These are phyloP conservation scores for Ustilago crameri DNA, from an alignment of 1,284 basidiomycete genomes.

Conservation along the genomic window DNA sequence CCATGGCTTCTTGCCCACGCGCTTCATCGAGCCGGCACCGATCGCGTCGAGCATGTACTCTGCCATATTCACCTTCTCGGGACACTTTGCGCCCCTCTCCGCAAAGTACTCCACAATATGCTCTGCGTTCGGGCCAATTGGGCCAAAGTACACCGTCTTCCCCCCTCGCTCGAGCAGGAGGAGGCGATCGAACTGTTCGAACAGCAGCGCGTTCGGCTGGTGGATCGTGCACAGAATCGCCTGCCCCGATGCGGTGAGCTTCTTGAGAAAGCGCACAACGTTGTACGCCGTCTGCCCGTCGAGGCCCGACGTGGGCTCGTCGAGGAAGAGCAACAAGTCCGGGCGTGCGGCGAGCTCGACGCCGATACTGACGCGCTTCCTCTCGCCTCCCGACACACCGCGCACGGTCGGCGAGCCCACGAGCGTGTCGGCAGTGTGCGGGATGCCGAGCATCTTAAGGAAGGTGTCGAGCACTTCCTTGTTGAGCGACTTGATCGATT, in stretches of 20 bases:
- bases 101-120: conserved; percentile 46
- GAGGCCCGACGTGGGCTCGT: conserved; percentile 52
- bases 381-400: conserved; percentile 70
- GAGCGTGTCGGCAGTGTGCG: conserved; percentile 53
- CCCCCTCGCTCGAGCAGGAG: conserved; percentile 42
- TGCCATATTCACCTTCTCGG: conserved; percentile 71
- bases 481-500: conserved; percentile 30
- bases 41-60: conserved; percentile 70
- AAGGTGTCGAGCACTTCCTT: conserved; percentile 63
- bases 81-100: conserved; percentile 64
- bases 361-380: conserved; percentile 63
- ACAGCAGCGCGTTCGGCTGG: conserved; percentile 49
- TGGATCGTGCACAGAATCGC: conserved; percentile 54
- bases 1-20: conserved; percentile 73
- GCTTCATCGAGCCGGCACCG: conserved; percentile 65
- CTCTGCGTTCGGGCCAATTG: conserved; percentile 28
- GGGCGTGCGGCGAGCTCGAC: conserved; percentile 50
- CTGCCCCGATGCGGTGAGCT: conserved; percentile 46
- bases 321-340: conserved; percentile 71
- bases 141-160: conserved; percentile 48
- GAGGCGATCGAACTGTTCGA: conserved; percentile 46
- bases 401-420: conserved; percentile 56
- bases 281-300: conserved; percentile 47
- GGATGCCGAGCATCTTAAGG: conserved; percentile 54
- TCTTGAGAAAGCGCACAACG: conserved; percentile 51